Conservation (phyloP, 352 stramenopile genomes). For the Phytophthora podocarpi region DNA sequence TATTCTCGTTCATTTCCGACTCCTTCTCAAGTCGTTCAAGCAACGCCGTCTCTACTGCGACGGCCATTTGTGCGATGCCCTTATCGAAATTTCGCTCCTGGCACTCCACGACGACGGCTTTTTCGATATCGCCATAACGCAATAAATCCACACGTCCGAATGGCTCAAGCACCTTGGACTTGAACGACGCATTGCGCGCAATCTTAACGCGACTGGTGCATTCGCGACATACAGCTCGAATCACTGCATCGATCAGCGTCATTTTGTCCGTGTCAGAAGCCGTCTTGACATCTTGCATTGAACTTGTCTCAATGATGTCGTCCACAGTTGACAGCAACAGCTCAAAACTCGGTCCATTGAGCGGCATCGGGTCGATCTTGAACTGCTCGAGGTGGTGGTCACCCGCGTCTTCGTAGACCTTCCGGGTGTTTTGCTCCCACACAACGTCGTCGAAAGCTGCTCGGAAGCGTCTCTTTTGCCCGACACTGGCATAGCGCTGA, state of each 20-base stretch:
- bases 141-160: conserved; percentile 11
- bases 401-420: conserved; percentile 7
- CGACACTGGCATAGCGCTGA: not conserved
- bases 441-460: conserved; percentile 18
- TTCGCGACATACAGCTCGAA: conserved; percentile 13
- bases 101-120: conserved; percentile 15
- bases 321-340: conserved; percentile 8
- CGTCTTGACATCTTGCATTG: conserved; percentile 3
- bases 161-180: conserved; percentile 7
- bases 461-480: conserved; percentile 17
- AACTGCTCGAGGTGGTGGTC: conserved; percentile 5
- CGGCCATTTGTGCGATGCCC: conserved; percentile 7
- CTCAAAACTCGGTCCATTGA: conserved; percentile 11
- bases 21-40: conserved; percentile 16
- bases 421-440: conserved; percentile 13
- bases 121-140: conserved; percentile 3
- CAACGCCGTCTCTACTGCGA: conserved; percentile 12
- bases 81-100: conserved; percentile 15
- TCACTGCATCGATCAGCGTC: conserved; percentile 14
- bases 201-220: conserved; percentile 19
- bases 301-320: conserved; percentile 18
- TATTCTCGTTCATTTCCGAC: not conserved
- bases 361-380: conserved; percentile 19
- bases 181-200: conserved; percentile 14
- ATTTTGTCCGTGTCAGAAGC: conserved; percentile 12